Evolutionary conservation across 768 basidiomycete species (phyloP), one percentile per base, ranked within the genome.

Genomic region (Sarcomyxa edulis): DNA sequence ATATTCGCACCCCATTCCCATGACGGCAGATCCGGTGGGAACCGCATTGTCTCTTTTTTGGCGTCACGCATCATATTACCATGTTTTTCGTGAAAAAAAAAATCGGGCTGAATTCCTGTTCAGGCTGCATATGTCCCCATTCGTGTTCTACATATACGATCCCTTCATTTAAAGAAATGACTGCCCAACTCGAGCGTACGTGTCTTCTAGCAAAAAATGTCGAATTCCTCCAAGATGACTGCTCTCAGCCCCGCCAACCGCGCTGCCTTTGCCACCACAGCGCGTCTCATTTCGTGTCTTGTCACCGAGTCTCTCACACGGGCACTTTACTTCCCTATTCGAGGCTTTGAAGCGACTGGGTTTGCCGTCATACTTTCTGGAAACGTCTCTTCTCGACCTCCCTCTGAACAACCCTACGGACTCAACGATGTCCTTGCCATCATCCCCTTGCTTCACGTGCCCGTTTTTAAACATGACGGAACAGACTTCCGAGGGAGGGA

Each of bases 251-350:
- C 71, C 25, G 48, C 47, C 23, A 61, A 68, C 51, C 63, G 65
- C 19, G 75, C 75, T 25, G 53, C 62, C 15, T 74, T 76, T 47
- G 69, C 71, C 7, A 68, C 68, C 24, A 56, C 64, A 18, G 60
- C 72, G 10, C 71, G 77, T 19, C 51, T 79, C 4, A 46, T 77
- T n/a, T 76, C 74, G 21, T 76, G 74, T 47, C 64, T 79, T 6
- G 74, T 77, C 37, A 75, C 76, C 2, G 76, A 77, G 53, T 75
- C 74, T 6, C 60, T 78, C 7, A 62, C 69, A 9, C 59, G 58
- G 7, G 74, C 74, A 3, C 51, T 72, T 25, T 79, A 71, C 47
- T 50, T 68, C 44, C 60, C 71, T n/a, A 48, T 68, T 8, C 36
- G 51, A 11, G 55, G 51, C 1, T 48, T 61, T 2, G 55, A 59